These are phyloP conservation scores for Sporothrix protearum DNA, from an alignment of 2,329 filamentous ascomycete genomes.

Conservation along the genomic window DNA sequence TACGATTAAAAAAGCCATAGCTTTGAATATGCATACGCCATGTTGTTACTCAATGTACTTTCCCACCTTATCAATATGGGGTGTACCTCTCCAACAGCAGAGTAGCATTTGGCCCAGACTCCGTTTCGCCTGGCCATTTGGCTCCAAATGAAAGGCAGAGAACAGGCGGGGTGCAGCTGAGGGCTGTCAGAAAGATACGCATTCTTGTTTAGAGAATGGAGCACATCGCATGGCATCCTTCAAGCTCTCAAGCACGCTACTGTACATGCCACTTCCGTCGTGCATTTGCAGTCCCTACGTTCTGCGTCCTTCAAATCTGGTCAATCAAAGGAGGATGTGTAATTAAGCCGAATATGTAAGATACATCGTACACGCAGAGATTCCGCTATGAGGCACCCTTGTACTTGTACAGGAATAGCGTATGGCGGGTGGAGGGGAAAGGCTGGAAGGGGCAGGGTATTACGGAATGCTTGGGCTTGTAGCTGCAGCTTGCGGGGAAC, in stretches of 20 bases:
- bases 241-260: constrained; percentile 22
- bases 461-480: neutral
- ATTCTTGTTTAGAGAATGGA: neutral
- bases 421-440: neutral
- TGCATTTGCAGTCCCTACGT: neutral
- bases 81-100: too few species aligned
- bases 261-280: constrained; percentile 9
- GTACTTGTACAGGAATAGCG: constrained; percentile 6
- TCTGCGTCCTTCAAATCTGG: neutral
- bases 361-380: neutral
- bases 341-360: neutral
- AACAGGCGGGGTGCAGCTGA: neutral
- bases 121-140: neutral
- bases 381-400: neutral
- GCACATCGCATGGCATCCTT: constrained; percentile 19
- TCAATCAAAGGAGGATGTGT: neutral
- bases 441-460: neutral
- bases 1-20: neutral
- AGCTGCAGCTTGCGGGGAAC: neutral
- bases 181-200: neutral
- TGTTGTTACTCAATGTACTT: neutral
- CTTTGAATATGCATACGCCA: neutral
- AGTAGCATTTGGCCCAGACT: neutral
- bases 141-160: neutral
- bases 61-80: neutral